These are phyloP conservation scores for Candida cerambycidarum DNA, from an alignment of 805 yeast species.

Conservation along the genomic window DNA sequence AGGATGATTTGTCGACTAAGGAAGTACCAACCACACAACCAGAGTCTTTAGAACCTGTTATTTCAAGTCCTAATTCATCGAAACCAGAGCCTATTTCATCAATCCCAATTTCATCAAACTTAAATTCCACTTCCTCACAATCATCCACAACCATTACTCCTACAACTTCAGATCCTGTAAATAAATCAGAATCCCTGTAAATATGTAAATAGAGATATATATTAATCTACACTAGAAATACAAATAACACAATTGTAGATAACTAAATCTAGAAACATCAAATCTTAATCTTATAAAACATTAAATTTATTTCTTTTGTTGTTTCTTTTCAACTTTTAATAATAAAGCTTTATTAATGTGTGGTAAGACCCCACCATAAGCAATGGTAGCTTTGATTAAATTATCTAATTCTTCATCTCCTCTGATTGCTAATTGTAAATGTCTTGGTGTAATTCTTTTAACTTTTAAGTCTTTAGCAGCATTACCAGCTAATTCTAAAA, in stretches of 20 bases:
- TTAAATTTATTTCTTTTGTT: slow-evolving; percentile 11
- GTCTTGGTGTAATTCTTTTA: slow-evolving; percentile 97
- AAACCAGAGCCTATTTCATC: too few relatives aligned
- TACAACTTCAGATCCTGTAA: neutral
- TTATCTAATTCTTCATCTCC: slow-evolving; percentile 97
- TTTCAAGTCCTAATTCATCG: too few relatives aligned
- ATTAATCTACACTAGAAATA: slow-evolving; percentile 16
- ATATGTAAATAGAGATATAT: slow-evolving; percentile 6
- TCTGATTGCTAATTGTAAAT: slow-evolving; percentile 93
- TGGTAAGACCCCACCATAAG: slow-evolving; percentile 97
- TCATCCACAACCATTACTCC: neutral
- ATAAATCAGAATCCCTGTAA: neutral
- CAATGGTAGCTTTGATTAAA: slow-evolving; percentile 91
- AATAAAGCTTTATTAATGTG: slow-evolving; percentile 82
- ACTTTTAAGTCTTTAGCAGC: slow-evolving; percentile 96
- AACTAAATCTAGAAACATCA: slow-evolving; percentile 7
- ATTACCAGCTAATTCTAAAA: slow-evolving; percentile 95
- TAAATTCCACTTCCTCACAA: too few relatives aligned
- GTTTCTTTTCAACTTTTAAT: slow-evolving; percentile 68
- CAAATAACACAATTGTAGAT: slow-evolving; percentile 10
- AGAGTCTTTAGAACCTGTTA: too few relatives aligned
- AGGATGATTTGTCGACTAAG: neutral
- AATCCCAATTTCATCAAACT: too few relatives aligned
- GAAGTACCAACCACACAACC: too few relatives aligned
- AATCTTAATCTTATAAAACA: neutral